These are phyloP conservation scores for peach (Prunus persica) DNA, from an alignment of 306 rosid species.

Conservation along the genomic window Prunus_persica_NCBIv2 NC_034016.1:16839501-16840000, in stretches of 20 bases:
- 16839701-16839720: slow-evolving; percentile 14
- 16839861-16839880: background rate
- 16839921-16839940: background rate
- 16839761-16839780: background rate
- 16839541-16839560: no score
- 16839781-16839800: background rate
- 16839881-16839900: background rate
- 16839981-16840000: background rate
- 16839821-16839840: background rate
- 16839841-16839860: background rate
- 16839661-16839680: slow-evolving; percentile 26
- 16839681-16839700: slow-evolving; percentile 35
- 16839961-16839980: background rate
- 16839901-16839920: slow-evolving; percentile 6
- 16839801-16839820: background rate
- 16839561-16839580: no score
- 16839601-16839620: background rate
- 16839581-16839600: background rate
- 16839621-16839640: background rate
- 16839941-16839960: background rate
- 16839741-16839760: slow-evolving; percentile 24
- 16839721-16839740: slow-evolving; percentile 21
- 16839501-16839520: background rate
- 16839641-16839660: background rate
- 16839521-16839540: background rate